A percentile compares a stretch with the other conserved stretches of the same genome.
Conservation (phyloP, 768 basidiomycete species). For the Pleurotus tuoliensis region DNA sequence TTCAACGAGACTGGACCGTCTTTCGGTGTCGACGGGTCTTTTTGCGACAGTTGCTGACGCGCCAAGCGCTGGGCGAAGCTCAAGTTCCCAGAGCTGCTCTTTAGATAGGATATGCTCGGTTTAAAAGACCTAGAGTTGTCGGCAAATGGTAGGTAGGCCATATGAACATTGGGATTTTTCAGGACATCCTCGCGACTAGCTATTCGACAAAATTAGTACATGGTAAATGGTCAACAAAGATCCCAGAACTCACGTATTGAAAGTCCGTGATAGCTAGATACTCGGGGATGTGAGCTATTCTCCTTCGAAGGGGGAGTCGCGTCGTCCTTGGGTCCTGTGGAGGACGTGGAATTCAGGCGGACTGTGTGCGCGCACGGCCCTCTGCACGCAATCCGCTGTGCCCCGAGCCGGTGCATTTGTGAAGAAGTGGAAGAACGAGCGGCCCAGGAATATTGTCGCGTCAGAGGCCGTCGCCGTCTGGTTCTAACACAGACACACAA, state of each 20-base stretch:
- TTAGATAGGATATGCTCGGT: slow-evolving; percentile 1
- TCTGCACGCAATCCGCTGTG: slow-evolving; percentile 2
- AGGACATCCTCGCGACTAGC: slow-evolving; percentile 5
- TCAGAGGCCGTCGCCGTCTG: background rate
- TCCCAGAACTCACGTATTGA: slow-evolving; percentile 1
- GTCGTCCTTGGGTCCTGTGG: background rate
- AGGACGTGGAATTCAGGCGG: background rate
- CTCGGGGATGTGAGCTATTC: background rate
- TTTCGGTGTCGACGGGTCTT: background rate
- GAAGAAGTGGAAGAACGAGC: too few relatives aligned
- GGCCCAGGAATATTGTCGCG: too few relatives aligned
- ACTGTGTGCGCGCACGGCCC: background rate
- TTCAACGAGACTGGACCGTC: background rate
- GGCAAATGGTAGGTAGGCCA: slow-evolving; percentile 3
- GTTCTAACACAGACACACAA: background rate
- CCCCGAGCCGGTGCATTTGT: background rate
- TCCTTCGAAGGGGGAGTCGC: background rate
- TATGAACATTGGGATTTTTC: slow-evolving; percentile 5
- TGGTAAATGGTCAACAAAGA: background rate
- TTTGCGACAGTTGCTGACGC: slow-evolving; percentile 1
- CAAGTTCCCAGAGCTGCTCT: background rate
- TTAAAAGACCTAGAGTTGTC: background rate
- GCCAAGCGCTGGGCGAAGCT: slow-evolving; percentile 5
- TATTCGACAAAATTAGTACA: background rate
- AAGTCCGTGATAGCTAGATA: slow-evolving; percentile 4